Base-by-base conservation (phyloP, 805 yeast genomes). In the Metschnikowia orientalis region DNA sequence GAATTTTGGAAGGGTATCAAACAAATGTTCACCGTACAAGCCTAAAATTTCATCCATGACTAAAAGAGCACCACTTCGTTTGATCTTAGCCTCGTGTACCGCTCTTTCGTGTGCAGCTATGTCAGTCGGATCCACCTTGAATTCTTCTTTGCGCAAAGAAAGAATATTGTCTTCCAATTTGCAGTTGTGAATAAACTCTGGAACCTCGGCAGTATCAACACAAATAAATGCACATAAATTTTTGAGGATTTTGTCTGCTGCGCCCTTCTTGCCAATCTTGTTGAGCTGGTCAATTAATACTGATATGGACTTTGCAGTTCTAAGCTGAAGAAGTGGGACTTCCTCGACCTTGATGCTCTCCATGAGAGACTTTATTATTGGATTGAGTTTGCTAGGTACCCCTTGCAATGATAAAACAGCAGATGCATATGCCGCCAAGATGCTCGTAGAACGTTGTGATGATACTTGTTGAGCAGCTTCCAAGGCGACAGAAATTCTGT, bases 151-250 rank as follows among this genome's bases (percentile, higher is more conserved):
- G 35, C 76, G 67, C 45, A 88, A 67, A 1, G 96, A 86, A 33
- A 89, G 59, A 8, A 90, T 81, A 9, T 63, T 62, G 27, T 73
- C 76, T 11, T 58, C 67, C 35, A 69, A 63, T 9, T 60, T 57
- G 23, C 73, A 71, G 46, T 84, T 83, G 27, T 82, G 79, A 10
- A 69, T 67, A 51, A 86, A 92, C 50, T 87, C 97, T 2, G 98
- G 98, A 19, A 90, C 96, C 53, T 89, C 97, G 3, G 92, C 76
- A 0, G 96, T 87, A 54, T 90, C 98, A 19, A 89, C 96, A 61
- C 98, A 92, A 32, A 92, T 54, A 53, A 90, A 90, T 0, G 90
- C 95, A 61, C 95, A 85, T 35, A 94, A 62, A 51, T 92, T 92
- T 54, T 86, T 90, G 26, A 86, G 76, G 43, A 94, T 82, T 54